phyloP scores from a whole-genome alignment of 306 rosid species.

The Prunus davidiana region DNA sequence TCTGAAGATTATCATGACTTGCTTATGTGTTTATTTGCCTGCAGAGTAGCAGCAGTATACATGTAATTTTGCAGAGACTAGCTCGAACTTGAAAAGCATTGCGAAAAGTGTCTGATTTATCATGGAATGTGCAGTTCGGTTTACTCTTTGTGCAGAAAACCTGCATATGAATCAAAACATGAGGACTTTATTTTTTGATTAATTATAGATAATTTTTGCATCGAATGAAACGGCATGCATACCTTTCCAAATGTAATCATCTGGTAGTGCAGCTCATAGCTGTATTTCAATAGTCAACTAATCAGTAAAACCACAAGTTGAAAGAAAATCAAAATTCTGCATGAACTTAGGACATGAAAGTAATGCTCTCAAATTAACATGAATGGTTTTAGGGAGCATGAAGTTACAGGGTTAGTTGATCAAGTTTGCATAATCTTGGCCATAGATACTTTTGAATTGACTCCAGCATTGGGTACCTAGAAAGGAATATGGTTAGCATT shows the following conservation, averaged over 20 bases:
- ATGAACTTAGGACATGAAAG: background rate
- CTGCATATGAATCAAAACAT: conserved; percentile 45
- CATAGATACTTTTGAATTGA: conserved; percentile 89
- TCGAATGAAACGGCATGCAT: conserved; percentile 5
- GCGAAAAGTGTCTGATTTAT: conserved; percentile 98
- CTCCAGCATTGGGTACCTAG: conserved; percentile 91
- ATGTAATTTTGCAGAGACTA: conserved; percentile 9
- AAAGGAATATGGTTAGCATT: conserved; percentile 32
- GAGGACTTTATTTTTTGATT: conserved; percentile 16
- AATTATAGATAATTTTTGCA: background rate
- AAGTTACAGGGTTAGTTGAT: conserved; percentile 82
- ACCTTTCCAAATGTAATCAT: conserved; percentile 98
- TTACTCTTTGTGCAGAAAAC: conserved; percentile 90
- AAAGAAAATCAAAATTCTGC: background rate
- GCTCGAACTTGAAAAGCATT: conserved; percentile 84
- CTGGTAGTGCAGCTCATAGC: conserved; percentile 96
- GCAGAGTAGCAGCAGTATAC: conserved; percentile 13
- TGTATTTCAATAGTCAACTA: conserved; percentile 33
- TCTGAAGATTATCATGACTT: background rate
- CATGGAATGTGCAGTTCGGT: conserved; percentile 97
- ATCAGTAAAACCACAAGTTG: conserved; percentile 34
- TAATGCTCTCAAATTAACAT: background rate
- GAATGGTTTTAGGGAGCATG: conserved; percentile 13
- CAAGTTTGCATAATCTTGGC: conserved; percentile 98
- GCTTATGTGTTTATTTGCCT: background rate